phyloP scores from a whole-genome alignment of 345 rosid species.

The Populus ilicifolia region DNA sequence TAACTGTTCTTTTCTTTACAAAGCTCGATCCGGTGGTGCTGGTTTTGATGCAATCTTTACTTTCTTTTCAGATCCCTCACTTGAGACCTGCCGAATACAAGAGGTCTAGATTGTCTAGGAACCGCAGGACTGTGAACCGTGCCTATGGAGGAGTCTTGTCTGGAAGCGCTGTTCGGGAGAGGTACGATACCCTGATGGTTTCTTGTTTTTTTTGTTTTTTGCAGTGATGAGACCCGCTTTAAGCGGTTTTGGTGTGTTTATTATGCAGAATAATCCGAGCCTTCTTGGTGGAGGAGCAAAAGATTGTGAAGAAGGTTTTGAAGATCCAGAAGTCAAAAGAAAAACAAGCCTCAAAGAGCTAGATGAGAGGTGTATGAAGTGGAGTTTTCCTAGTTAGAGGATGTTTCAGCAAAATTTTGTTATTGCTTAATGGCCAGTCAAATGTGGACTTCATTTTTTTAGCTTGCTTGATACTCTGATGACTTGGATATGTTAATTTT shows the following conservation, averaged over 20 bases:
- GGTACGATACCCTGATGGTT: neutral
- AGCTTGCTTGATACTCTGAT: neutral
- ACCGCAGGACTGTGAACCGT: conserved; percentile 17
- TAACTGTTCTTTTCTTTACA: no score
- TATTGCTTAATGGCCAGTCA: neutral
- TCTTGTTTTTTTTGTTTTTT: neutral
- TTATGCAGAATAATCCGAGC: conserved; percentile 12
- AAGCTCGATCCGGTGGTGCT: neutral
- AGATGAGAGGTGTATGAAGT: neutral
- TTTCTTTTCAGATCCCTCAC: conserved; percentile 15
- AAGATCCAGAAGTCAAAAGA: conserved; percentile 16
- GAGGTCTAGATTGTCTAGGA: conserved; percentile 11
- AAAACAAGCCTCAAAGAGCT: conserved; percentile 7
- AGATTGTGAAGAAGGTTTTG: conserved; percentile 19
- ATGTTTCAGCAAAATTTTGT: neutral
- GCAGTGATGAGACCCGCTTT: neutral
- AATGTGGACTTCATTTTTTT: neutral
- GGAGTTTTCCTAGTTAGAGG: neutral
- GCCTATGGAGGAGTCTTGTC: conserved; percentile 17
- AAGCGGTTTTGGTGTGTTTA: neutral
- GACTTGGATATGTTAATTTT: neutral
- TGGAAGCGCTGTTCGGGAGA: conserved; percentile 20
- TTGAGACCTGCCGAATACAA: conserved; percentile 18
- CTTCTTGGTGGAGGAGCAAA: conserved; percentile 19
- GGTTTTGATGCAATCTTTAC: neutral